Base-by-base conservation (phyloP, 2,329 filamentous ascomycete species). In the Atkinsonella hypoxylon region DNA sequence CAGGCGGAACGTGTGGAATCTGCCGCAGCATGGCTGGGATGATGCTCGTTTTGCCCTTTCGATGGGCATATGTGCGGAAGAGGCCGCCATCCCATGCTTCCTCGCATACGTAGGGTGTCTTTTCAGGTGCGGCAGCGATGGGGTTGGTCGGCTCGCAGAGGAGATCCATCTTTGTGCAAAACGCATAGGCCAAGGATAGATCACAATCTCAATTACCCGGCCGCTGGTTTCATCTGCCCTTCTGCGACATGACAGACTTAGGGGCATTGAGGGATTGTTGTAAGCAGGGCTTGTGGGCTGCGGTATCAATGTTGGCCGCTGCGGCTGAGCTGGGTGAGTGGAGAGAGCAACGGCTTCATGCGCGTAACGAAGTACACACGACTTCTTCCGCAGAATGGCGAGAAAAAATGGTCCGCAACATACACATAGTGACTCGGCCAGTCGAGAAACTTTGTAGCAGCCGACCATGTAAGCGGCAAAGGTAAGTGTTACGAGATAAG, bases 61-160 rank as follows among this genome's bases (percentile, higher is more conserved):
- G 53, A 7, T 52, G 31, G 8, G 59, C 53, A 47, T 64, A 66
- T 4, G 51, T 57, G 18, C 56, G 46, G 20, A 61, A 67, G 1
- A 55, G 49, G 20, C 58, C 57, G 7, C 58, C 55, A 48, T 64
- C 60, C 55, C 64, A 65, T 5, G 48, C 42, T 8, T 59, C 50
- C 8, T 42, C 36, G 45, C 57, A 60, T 2, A 62, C 53, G 40
- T 59, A 64, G 1, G 56, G 45, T 13, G 56, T 39, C 56, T 59
- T 26, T 48, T 50, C n/a, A 39, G 47, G 17, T 47, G 47, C 26
- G 47, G 48, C 15, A 51, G 45, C 1, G 55, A 55, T 9, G 12
- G 58, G 55, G 36, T 57, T 55, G 8, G 40, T 47, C 18, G 59
- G 59, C 11, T 55, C 45, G 18, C 45, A 52, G 41, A 59, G 46